Conservation (phyloP, 257 asterid species). For the Forsythia viridissima region DNA sequence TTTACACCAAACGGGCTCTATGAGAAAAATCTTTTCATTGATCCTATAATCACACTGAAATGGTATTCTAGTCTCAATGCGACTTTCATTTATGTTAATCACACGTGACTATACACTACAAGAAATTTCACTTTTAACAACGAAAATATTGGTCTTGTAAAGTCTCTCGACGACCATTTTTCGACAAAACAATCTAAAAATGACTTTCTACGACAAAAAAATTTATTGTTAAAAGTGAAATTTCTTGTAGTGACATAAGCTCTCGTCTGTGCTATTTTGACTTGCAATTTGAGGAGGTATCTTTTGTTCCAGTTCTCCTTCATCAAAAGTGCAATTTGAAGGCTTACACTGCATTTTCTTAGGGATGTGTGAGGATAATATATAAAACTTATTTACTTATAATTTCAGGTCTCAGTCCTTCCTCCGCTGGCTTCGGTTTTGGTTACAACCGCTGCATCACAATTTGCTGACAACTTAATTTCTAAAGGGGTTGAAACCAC, state of each 20-base stretch:
- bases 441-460: conserved; percentile 84
- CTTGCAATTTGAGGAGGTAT: neutral
- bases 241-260: no score
- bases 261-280: neutral
- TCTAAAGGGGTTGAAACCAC: conserved; percentile 86
- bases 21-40: conserved; percentile 9
- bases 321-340: neutral
- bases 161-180: no score
- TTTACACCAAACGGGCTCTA: neutral
- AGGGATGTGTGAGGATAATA: neutral
- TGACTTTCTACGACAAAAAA: no score
- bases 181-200: no score
- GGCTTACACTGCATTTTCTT: neutral
- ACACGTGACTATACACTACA: neutral
- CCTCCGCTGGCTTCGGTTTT: conserved; percentile 97
- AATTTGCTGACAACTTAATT: conserved; percentile 83
- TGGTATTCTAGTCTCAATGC: neutral
- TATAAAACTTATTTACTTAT: conserved; percentile 4
- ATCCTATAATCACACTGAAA: neutral
- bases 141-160: no score
- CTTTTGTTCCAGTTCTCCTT: neutral
- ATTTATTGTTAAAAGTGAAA: no score
- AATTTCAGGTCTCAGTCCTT: conserved; percentile 86
- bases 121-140: no score
- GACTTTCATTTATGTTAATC: neutral